Evolutionary conservation across 139 green algal genomes (phyloP), one percentile per base, ranked within the genome.

Genomic region (Protoeuglena noctilucae): DNA sequence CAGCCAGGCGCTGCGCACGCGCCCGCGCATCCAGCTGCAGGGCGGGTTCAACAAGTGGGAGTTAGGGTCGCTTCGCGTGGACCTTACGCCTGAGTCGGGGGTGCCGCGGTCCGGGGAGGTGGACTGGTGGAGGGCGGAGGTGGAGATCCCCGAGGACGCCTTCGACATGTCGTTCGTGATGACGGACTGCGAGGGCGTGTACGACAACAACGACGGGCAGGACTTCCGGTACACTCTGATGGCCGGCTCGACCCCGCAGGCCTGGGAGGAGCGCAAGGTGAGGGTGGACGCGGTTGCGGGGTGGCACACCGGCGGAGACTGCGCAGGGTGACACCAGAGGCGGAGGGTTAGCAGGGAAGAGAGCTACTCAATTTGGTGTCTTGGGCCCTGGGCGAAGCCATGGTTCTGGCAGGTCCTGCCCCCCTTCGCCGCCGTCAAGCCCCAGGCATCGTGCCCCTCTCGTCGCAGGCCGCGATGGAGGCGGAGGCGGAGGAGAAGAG

Each of bases 121-220:
- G 34, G 25, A 24, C 16, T 51, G 23, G 45, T 30, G 47, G 5
- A 40, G 19, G 22, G 19, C 23, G 5, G 18, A 45, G 22, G 14
- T 63, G 18, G 39, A 69, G 56, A 50, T 88, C 0, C 81, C 82
- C 1, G 49, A 68, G 53, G 68, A 80, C 3, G 66, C 68, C 3
- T 89, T 71, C 56, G 82, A 91, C 59, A 50, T 91, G 41, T 86
- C 89, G 66, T 89, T 83, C 58, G 69, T 91, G 21, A 69, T 91
- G 14, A 63, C 54, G 12, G 82, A 91, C 66, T 65, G 62, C 18
- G 64, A 74, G 40, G 70, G 63, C 23, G 40, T 25, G n/a, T 73
- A 51, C 45, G 72, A 82, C 60, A 80, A 82, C 50, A 79, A 77
- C 51, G 18, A 51, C 24, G 64, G 54, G 28, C 48, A 83, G 59